Conservation (phyloP, 768 basidiomycete genomes). For the Collybia nuda region DNA sequence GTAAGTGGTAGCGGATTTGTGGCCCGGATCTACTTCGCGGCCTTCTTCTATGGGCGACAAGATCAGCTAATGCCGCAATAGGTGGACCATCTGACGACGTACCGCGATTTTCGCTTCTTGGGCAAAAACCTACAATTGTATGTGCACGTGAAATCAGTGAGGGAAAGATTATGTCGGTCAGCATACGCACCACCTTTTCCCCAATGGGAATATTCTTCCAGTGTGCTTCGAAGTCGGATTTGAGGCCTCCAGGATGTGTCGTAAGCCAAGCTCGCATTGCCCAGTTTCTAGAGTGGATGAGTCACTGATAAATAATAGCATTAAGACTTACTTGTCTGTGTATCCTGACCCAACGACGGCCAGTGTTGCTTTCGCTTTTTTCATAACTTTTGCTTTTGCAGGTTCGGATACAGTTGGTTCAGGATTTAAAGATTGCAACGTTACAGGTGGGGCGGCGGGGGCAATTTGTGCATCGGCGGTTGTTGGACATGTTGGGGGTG, state of each 20-base stretch:
- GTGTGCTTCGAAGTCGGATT: constrained; percentile 3
- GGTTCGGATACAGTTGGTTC: not conserved
- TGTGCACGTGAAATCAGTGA: no score
- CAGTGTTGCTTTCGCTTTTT: constrained; percentile 2
- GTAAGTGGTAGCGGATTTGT: no score
- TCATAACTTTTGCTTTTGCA: not conserved
- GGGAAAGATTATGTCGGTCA: no score
- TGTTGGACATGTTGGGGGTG: no score
- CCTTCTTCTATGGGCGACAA: no score
- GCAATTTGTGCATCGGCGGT: no score
- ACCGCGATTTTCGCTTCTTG: no score
- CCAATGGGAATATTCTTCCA: not conserved
- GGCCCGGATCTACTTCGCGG: no score
- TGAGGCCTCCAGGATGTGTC: constrained; percentile 2
- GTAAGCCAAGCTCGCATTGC: constrained; percentile 8
- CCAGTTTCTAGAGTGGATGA: constrained; percentile 4
- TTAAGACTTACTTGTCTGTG: constrained; percentile 6
- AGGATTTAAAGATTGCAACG: not conserved
- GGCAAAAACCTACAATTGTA: no score
- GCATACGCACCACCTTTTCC: constrained; percentile 1
- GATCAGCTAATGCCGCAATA: no score
- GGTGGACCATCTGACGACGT: no score
- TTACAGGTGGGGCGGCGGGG: not conserved
- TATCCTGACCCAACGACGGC: not conserved
- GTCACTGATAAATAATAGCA: not conserved